Evolutionary conservation across 345 rosid genomes (phyloP).

Genomic region (Balakata baccata): DNA sequence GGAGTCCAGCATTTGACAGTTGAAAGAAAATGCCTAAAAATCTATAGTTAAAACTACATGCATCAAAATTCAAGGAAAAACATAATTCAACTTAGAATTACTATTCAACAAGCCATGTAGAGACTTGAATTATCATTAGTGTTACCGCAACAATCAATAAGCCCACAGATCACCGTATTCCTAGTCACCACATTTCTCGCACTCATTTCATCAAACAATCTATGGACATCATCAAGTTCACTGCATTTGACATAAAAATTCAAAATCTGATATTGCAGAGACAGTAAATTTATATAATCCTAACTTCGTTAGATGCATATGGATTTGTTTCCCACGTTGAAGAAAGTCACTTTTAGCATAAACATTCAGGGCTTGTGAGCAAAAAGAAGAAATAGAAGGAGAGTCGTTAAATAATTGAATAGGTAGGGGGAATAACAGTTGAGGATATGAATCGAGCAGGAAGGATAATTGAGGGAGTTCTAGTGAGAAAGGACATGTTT

Average conservation of each 20-base stretch:
- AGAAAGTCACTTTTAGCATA: conserved; percentile 33
- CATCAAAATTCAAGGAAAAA: too few species aligned
- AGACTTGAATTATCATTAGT: conserved; percentile 3
- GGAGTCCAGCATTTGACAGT: too few species aligned
- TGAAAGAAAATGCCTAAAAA: too few species aligned
- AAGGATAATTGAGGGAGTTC: background rate
- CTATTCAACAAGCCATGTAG: conserved; percentile 10
- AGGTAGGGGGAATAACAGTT: background rate
- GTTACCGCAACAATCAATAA: conserved; percentile 14
- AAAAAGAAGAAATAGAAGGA: conserved; percentile 6
- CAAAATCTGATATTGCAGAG: conserved; percentile 51
- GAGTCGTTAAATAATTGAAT: conserved; percentile 3
- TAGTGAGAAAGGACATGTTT: background rate
- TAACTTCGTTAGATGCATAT: conserved; percentile 38
- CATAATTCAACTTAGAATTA: too few species aligned
- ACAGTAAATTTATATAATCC: conserved; percentile 36
- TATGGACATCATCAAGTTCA: conserved; percentile 28
- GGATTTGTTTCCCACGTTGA: conserved; percentile 37
- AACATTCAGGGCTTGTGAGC: conserved; percentile 36
- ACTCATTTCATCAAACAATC: conserved; percentile 64
- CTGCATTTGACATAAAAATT: conserved; percentile 42
- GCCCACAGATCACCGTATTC: conserved; percentile 58
- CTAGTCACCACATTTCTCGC: conserved; percentile 54
- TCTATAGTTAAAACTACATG: too few species aligned
- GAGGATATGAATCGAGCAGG: conserved; percentile 9